Evolutionary conservation across 257 asterid species (phyloP).

Genomic region (Solanum dulcamara): DNA sequence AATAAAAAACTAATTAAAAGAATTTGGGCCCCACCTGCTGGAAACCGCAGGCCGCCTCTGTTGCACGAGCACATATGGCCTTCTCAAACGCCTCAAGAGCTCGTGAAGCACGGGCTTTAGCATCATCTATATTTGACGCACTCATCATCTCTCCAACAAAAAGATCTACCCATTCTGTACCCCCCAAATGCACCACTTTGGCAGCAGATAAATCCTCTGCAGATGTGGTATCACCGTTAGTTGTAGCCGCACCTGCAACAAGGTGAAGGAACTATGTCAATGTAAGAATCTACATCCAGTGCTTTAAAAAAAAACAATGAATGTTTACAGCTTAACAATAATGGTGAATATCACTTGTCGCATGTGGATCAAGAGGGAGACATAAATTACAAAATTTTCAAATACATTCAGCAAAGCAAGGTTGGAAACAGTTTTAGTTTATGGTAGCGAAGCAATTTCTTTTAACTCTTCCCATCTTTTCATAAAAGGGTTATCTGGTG

Average conservation of each 20-base stretch:
- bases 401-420: neutral
- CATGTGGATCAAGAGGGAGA: neutral
- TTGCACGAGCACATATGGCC: constrained; percentile 23
- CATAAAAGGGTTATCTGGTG: neutral
- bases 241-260: constrained; percentile 16
- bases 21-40: constrained; percentile 37
- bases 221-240: constrained; percentile 24
- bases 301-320: neutral
- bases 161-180: constrained; percentile 36
- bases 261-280: neutral
- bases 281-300: neutral
- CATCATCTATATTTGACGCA: constrained; percentile 30
- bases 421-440: neutral
- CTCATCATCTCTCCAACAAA: constrained; percentile 34
- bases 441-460: neutral
- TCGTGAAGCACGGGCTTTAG: constrained; percentile 34
- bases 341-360: neutral
- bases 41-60: constrained; percentile 43
- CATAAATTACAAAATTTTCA: neutral
- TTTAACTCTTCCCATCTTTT: neutral
- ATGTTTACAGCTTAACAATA: neutral
- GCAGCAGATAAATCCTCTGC: constrained; percentile 17
- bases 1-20: neutral
- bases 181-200: constrained; percentile 6
- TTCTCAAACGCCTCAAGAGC: constrained; percentile 34